Base-by-base conservation (phyloP, 345 rosid genomes). In the Barbarea vulgaris region DNA sequence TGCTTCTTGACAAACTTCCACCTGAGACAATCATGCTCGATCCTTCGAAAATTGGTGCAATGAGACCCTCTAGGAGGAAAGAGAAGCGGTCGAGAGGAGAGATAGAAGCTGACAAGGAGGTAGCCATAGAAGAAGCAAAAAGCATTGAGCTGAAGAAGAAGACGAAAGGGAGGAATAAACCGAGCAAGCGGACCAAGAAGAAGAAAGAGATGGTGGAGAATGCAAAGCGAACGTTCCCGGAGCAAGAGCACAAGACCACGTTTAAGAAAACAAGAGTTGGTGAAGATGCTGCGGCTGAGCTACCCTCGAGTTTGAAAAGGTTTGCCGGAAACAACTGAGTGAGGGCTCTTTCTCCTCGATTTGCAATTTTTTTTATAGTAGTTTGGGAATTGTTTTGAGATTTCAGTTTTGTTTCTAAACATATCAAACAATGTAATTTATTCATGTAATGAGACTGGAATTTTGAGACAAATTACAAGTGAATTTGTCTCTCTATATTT, bases 1-100 rank as follows among this genome's bases (percentile, higher is more conserved):
- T 81, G 62, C 93, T 92, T 77, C 96, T 91, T 4, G 99, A 92
- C 86, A 95, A 95, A 84, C 99, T 95, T 42, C 97, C 90, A 11
- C 96, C 93, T 0, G 99, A 91, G 83, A 90, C 99, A 18, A 87
- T 95, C 63, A 87, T 89, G 96, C 83, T 89, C 25, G 89, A 95
- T 68, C 97, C 99, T 28, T 81, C 99, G 9, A 91, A 85, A 88
- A 89, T 92, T 41, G 99, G 97, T 22, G 85, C 91, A 0, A 79
- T 90, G 81, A 83, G 76, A 81, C 80, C 85, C 0, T 36, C 67
- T 0, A 81, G 61, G 78, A 89, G 77, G 81, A 95, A 83, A 71
- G 96, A 87, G 78, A 89, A 85, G 81, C 83, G 80, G 3, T 64
- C 84, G 0, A 85, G 83, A 79, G 76, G 80, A 77, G 97, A 84